These are phyloP conservation scores for Cyberlindnera mississippiensis DNA, from an alignment of 805 yeast species.

Conservation along the genomic window DNA sequence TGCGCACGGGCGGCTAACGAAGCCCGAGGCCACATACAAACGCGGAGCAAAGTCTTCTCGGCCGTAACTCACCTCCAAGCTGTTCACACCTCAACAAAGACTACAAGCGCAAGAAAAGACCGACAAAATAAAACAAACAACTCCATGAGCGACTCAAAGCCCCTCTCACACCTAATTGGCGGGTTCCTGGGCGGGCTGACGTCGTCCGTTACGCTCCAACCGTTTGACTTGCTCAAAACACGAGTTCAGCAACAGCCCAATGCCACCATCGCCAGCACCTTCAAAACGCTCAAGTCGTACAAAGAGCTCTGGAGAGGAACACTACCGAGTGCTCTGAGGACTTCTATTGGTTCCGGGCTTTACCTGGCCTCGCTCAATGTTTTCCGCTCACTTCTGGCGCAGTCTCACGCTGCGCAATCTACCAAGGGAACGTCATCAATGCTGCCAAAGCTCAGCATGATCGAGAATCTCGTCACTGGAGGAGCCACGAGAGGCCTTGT, in stretches of 20 bases:
- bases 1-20: no score
- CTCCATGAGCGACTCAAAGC: conserved; percentile 15
- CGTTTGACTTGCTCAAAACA: conserved; percentile 85
- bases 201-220: conserved; percentile 78
- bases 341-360: conserved; percentile 86
- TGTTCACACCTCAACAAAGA: no score
- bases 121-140: no score
- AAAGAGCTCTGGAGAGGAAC: conserved; percentile 87
- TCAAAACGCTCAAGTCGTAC: conserved; percentile 38
- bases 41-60: no score
- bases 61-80: no score
- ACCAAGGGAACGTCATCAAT: conserved; percentile 30
- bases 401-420: conserved; percentile 13
- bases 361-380: conserved; percentile 72
- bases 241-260: conserved; percentile 63
- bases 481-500: conserved; percentile 74
- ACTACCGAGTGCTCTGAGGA: conserved; percentile 82
- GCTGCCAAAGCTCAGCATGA: conserved; percentile 68
- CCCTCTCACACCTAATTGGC: conserved; percentile 57
- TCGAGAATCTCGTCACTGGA: conserved; percentile 73
- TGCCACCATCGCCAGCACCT: conserved; percentile 30
- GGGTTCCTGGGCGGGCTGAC: conserved; percentile 85
- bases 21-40: no score
- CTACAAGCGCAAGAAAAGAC: no score
- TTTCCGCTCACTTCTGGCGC: conserved; percentile 50